Conservation (phyloP, 1,284 basidiomycete genomes). For the Trametes polyzona region DNA sequence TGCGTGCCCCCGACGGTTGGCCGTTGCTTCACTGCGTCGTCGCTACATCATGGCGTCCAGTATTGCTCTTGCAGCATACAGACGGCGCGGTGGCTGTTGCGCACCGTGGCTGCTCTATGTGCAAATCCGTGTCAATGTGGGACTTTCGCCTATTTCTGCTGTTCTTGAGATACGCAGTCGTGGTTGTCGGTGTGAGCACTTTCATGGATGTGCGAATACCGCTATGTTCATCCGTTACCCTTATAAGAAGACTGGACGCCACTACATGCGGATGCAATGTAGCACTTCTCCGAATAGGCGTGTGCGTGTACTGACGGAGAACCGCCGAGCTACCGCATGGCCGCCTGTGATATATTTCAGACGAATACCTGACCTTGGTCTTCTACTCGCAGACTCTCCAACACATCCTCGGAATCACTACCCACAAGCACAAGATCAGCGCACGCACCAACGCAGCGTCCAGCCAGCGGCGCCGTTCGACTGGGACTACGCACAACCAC, state of each 20-base stretch:
- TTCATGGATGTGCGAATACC: not conserved
- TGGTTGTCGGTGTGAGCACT: not conserved
- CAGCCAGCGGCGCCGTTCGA: not conserved
- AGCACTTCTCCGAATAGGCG: not conserved
- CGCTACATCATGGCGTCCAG: too few relatives aligned
- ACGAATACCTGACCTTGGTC: not conserved
- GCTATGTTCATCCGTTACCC: not conserved
- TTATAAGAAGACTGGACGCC: not conserved
- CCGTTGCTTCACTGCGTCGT: not conserved
- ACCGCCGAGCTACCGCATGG: not conserved
- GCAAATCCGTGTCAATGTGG: too few relatives aligned
- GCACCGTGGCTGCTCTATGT: too few relatives aligned
- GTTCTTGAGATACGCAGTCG: too few relatives aligned
- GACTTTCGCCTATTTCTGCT: too few relatives aligned
- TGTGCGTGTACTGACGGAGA: not conserved
- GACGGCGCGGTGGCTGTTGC: too few relatives aligned
- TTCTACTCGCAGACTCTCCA: conserved; percentile 52
- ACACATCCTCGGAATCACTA: conserved; percentile 58
- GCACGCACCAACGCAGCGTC: conserved; percentile 20
- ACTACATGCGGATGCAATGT: not conserved
- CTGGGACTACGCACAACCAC: not conserved
- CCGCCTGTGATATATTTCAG: not conserved
- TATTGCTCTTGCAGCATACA: too few relatives aligned
- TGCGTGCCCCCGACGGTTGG: not conserved
- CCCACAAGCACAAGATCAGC: conserved; percentile 60